Base-by-base conservation (phyloP, 2,329 filamentous ascomycete genomes). In the Fusarium sterilihyphosum region DNA sequence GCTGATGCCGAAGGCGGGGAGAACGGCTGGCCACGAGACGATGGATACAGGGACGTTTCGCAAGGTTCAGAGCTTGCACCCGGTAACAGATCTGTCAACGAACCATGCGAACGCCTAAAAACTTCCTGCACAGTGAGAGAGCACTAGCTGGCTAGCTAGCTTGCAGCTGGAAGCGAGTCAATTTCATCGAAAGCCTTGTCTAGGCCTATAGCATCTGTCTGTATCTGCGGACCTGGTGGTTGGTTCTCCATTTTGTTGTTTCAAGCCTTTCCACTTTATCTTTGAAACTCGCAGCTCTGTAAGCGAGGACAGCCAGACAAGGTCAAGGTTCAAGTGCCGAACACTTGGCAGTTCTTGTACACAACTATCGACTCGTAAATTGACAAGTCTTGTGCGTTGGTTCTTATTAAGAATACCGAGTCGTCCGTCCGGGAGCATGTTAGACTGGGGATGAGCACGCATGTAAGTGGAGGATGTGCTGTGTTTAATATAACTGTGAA, bases 201-300 rank as follows among this genome's bases (percentile, higher is more conserved):
- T 57, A 41, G 20, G 49, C 49, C 37, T 64, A 29, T 61, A 43
- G 49, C 10, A 38, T 38, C 41, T 57, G 20, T 33, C 37, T 66
- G 43, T 49, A 20, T 66, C 54, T 61, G 29, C 60, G 50, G 62
- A 56, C 65, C 65, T 46, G 47, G 66, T 71, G 57, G 61, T 62
- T 44, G 67, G 59, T 61, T 72, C 59, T 60, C 64, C 41, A 65
- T 74, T 41, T 53, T 43, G 43, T 61, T 74, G 71, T 74, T 74
- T 74, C 72, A 74, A 69, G 59, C 54, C 49, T 60, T 58, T 62
- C 38, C 29, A 33, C 40, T 61, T 38, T 50, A 52, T 44, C 59
- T 63, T 61, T 70, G 72, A 75, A 75, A 73, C 71, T 56, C 71
- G 50, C 31, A 38, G 43, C 31, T 61, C 67, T 75, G 63, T 73